Base-by-base conservation (phyloP, 2,329 filamentous ascomycete species). In the Diaporthe capsici region DNA sequence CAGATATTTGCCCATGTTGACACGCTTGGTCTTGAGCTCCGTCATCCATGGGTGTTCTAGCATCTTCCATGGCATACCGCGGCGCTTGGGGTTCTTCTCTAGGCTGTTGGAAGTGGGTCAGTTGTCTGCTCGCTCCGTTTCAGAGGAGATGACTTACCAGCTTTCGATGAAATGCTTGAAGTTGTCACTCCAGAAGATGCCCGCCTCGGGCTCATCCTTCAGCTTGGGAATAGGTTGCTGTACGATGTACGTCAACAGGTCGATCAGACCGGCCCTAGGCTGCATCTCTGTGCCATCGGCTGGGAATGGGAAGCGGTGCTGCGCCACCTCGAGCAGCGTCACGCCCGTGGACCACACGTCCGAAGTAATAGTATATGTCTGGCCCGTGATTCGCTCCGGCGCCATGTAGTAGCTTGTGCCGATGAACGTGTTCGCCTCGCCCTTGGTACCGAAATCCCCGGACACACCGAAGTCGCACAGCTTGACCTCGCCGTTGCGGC, bases 91-190 rank as follows among this genome's bases (percentile, higher is more conserved):
- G 80, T 98, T 95, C 86, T 99, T 99, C 85, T 99, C 97, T 75
- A 99, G 90, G 86, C 97, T 98, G 78, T 73, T 79, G 8, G 25
- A 47, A 25, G 4, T 67, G 76, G 37, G 79, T 79, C 47, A 80
- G 75, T 68, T 47, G 55, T 9, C 61, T 44, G 58, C 15, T 53
- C 47, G 4, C 7, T 22, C 61, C 28, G 20, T 61, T 55, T 37
- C 31, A 57, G 17, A 42, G 2, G 5, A 39, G n/a, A 25, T 8
- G 13, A 92, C 95, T 83, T 91, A 98, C 96, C 97, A 98, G 91
- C 96, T 98, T 86, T 98, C 96, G 81, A 99, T 98, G 81, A 99
- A 99, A 84, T 98, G 98, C 84, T 99, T 99, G 86, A 99, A 98
- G 82, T 94, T 98, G 80, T 97, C 94, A 80, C 94, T 98, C 97